phyloP scores from a whole-genome alignment of 2,329 filamentous ascomycete genomes.

The Raffaelea albimanens region DNA sequence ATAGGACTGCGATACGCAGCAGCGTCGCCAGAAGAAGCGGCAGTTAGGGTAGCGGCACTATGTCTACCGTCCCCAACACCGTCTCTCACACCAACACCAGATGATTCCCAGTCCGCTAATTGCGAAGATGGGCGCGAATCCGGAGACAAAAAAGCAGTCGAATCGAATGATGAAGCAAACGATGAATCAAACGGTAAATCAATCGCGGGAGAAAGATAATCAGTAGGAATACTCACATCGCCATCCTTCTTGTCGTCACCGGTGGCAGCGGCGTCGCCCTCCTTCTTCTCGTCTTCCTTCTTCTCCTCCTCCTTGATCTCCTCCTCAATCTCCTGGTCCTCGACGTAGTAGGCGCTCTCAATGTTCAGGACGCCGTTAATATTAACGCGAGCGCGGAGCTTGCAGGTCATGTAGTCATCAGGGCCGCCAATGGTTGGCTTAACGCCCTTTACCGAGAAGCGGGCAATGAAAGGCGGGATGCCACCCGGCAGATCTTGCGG shows the following conservation, averaged over 20 bases:
- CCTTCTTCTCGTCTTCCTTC: constrained; percentile 17
- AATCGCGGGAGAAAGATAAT: background rate
- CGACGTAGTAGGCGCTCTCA: constrained; percentile 94
- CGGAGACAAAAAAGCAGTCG: no score
- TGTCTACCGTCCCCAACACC: no score
- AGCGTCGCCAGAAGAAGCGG: no score
- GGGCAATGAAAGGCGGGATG: constrained; percentile 88
- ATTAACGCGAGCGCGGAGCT: constrained; percentile 95
- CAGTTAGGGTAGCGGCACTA: no score
- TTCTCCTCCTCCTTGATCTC: constrained; percentile 32
- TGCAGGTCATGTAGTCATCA: constrained; percentile 99
- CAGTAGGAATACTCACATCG: constrained; percentile 53
- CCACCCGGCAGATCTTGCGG: constrained; percentile 82
- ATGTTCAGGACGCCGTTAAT: constrained; percentile 94
- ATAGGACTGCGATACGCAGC: no score
- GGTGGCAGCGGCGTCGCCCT: constrained; percentile 14
- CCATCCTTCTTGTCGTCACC: constrained; percentile 50
- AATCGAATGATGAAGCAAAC: no score
- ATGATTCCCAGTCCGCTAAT: no score
- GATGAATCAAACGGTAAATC: no score
- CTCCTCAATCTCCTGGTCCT: constrained; percentile 93
- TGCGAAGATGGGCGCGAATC: no score
- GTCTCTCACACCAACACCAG: no score
- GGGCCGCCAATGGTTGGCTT: constrained; percentile 69
- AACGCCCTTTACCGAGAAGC: constrained; percentile 96